Conservation (phyloP, 208 protist species). For the Leishmania tarentolae region DNA sequence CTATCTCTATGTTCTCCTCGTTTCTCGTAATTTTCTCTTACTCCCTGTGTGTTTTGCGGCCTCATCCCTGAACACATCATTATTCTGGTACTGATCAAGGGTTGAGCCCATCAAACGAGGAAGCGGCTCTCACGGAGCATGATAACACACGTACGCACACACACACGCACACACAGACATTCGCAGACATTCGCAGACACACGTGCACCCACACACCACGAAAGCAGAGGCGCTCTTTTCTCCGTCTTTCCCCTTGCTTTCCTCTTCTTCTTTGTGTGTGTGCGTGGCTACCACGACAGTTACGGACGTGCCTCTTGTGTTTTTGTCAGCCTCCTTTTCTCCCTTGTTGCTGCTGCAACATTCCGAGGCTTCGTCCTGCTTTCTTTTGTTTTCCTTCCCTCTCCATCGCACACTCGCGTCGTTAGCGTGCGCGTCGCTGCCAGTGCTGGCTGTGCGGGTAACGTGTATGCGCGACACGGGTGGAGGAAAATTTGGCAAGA, state of each 20-base stretch:
- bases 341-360: neutral
- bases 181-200: neutral
- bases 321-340: neutral
- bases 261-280: neutral
- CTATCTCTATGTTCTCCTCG: neutral
- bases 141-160: neutral
- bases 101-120: neutral
- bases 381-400: conserved; percentile 1
- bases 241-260: neutral
- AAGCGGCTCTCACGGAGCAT: neutral
- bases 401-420: neutral
- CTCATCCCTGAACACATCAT: neutral
- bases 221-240: neutral
- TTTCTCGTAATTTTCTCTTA: neutral
- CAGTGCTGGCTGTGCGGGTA: neutral
- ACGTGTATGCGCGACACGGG: neutral
- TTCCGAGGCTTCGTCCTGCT: neutral
- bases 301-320: neutral
- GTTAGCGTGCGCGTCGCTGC: neutral
- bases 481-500: neutral
- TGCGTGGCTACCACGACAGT: neutral
- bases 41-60: neutral
- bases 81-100: neutral
- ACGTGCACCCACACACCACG: neutral
- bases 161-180: neutral